Evolutionary conservation across 345 rosid genomes (phyloP).

Genomic region (Sonneratia caseolaris): DNA sequence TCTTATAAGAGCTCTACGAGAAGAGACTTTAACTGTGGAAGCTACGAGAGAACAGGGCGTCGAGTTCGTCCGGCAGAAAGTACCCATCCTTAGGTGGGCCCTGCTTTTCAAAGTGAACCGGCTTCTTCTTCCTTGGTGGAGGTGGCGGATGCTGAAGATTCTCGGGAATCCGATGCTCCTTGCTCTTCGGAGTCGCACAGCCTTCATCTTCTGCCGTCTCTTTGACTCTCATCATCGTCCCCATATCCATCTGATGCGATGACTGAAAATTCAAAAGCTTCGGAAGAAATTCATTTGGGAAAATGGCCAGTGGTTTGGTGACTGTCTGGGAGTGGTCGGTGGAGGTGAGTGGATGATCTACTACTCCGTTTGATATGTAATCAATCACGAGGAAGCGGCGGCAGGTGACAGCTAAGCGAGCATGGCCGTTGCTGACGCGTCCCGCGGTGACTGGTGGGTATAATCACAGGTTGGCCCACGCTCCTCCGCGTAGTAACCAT

Average conservation of each 20-base stretch:
- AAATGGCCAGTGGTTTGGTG: not conserved
- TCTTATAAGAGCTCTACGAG: not conserved
- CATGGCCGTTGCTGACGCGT: slow-evolving; percentile 13
- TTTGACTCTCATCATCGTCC: slow-evolving; percentile 21
- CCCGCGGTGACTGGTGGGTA: not conserved
- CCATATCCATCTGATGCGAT: not conserved
- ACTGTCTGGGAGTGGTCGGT: not conserved
- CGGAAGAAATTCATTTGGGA: not conserved
- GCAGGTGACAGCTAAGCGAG: slow-evolving; percentile 20
- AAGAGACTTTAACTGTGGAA: not conserved
- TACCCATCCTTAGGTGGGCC: slow-evolving; percentile 55
- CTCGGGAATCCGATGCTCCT: slow-evolving; percentile 36
- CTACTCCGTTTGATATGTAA: too few species aligned
- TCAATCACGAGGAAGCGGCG: not conserved
- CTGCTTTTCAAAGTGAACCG: slow-evolving; percentile 19
- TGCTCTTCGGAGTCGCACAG: slow-evolving; percentile 51
- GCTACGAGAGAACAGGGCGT: slow-evolving; percentile 29
- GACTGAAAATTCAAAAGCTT: not conserved
- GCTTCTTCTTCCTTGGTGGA: slow-evolving; percentile 42
- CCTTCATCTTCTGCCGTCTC: slow-evolving; percentile 27
- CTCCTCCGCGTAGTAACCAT: not conserved
- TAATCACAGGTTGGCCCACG: slow-evolving; percentile 14
- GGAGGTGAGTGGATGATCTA: not conserved
- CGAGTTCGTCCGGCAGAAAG: slow-evolving; percentile 70
- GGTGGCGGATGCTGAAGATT: slow-evolving; percentile 49